phyloP scores from a whole-genome alignment of 805 yeast species.

The Pichia rugopelliculosa region DNA sequence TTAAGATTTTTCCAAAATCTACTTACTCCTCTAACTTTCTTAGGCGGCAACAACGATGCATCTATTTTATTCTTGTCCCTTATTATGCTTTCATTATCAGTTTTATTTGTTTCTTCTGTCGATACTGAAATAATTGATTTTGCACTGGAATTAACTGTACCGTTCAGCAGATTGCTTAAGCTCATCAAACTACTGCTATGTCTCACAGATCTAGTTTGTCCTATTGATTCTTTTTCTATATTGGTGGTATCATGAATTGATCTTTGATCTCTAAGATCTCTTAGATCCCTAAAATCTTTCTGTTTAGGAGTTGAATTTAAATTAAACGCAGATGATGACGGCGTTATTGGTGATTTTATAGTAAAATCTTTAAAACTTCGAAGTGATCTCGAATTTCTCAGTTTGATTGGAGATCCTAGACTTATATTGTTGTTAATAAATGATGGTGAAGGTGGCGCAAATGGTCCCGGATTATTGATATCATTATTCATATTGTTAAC shows the following conservation, averaged over 20 bases:
- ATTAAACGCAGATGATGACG: neutral
- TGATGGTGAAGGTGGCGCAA: conserved; percentile 11
- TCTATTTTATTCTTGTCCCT: neutral
- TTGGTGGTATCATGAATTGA: neutral
- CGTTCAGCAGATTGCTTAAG: conserved; percentile 11
- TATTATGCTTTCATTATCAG: neutral
- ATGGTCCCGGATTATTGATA: neutral
- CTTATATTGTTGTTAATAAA: conserved; percentile 1
- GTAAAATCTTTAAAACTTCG: conserved; percentile 1
- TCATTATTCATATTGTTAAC: neutral
- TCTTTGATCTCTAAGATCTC: neutral
- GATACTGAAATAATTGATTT: neutral
- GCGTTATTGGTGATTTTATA: conserved; percentile 3
- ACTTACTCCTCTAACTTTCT: neutral
- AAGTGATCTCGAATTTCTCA: conserved; percentile 6
- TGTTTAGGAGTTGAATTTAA: neutral
- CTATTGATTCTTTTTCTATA: neutral
- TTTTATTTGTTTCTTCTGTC: neutral
- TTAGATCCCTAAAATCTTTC: neutral
- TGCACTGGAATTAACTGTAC: neutral
- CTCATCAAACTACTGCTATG: conserved; percentile 1
- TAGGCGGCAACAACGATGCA: neutral
- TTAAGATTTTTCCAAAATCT: conserved; percentile 7
- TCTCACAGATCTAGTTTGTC: neutral
- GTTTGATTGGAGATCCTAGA: conserved; percentile 7